Conservation (phyloP, 192 early-diverging fungal genomes). For the Linnemannia hyalina region DNA sequence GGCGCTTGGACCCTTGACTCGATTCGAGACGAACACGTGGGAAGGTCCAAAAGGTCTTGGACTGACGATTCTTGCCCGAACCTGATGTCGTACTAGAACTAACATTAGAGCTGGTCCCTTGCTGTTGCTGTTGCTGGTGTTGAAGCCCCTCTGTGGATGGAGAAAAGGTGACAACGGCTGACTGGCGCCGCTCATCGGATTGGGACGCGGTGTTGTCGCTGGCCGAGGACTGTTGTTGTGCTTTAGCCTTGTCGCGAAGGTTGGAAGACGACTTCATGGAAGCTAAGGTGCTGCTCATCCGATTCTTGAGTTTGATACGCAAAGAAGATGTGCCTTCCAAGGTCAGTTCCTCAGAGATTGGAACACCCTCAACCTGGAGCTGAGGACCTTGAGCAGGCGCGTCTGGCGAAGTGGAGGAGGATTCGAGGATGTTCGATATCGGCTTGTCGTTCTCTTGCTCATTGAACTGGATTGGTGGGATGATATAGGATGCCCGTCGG, state of each 20-base stretch:
- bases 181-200: neutral
- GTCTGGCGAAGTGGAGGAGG: neutral
- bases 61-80: constrained; percentile 11
- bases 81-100: constrained; percentile 12
- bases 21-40: constrained; percentile 34
- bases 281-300: constrained; percentile 34
- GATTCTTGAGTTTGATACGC: constrained; percentile 41
- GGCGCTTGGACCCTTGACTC: neutral
- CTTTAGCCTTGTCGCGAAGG: constrained; percentile 32
- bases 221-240: neutral
- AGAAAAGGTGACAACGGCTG: neutral
- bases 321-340: constrained; percentile 18
- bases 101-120: neutral
- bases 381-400: neutral
- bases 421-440: constrained; percentile 9
- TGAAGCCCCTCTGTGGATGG: neutral
- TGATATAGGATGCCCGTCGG: constrained; percentile 20
- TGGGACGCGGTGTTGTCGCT: neutral
- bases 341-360: neutral
- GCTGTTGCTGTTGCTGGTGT: constrained; percentile 11
- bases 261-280: constrained; percentile 42
- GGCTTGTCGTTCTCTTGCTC: constrained; percentile 16
- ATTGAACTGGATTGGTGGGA: constrained; percentile 32
- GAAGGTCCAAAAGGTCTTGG: constrained; percentile 45
- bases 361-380: neutral